These are phyloP conservation scores for Tarenaya hassleriana DNA, from an alignment of 345 rosid species.

Conservation along the genomic window DNA sequence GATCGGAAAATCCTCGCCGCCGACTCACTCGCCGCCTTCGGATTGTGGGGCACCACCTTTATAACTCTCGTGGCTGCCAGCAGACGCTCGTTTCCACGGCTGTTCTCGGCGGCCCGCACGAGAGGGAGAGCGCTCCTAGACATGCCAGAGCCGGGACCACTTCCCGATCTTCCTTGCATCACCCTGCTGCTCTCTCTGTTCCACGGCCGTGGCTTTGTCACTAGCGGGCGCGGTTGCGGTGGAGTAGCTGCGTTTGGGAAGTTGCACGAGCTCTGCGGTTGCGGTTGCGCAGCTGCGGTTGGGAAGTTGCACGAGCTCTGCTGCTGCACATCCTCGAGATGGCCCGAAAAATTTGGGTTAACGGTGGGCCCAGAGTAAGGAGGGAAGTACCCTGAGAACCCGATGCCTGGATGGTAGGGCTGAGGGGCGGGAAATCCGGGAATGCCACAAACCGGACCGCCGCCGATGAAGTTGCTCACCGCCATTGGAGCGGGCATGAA, in stretches of 20 bases:
- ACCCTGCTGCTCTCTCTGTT: constrained; percentile 32
- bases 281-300: constrained; percentile 22
- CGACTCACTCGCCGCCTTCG: constrained; percentile 69
- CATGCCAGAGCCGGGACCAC: constrained; percentile 27
- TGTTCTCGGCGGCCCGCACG: constrained; percentile 31
- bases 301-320: constrained; percentile 36
- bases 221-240: constrained; percentile 12
- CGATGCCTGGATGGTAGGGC: constrained; percentile 42
- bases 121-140: constrained; percentile 9
- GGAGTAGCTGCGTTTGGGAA: constrained; percentile 31
- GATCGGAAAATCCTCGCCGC: constrained; percentile 83
- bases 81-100: constrained; percentile 41
- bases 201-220: constrained; percentile 28
- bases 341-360: constrained; percentile 37
- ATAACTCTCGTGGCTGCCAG: constrained; percentile 51
- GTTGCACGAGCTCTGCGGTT: not conserved
- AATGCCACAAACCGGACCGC: constrained; percentile 36
- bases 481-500: constrained; percentile 38
- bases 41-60: constrained; percentile 78
- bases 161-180: constrained; percentile 49
- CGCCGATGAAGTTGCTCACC: constrained; percentile 33
- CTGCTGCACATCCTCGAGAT: constrained; percentile 30
- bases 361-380: constrained; percentile 53
- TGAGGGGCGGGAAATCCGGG: constrained; percentile 32
- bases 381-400: constrained; percentile 57